Conservation (phyloP, 148 eudicot species). For the Selenicereus undatus region DNA sequence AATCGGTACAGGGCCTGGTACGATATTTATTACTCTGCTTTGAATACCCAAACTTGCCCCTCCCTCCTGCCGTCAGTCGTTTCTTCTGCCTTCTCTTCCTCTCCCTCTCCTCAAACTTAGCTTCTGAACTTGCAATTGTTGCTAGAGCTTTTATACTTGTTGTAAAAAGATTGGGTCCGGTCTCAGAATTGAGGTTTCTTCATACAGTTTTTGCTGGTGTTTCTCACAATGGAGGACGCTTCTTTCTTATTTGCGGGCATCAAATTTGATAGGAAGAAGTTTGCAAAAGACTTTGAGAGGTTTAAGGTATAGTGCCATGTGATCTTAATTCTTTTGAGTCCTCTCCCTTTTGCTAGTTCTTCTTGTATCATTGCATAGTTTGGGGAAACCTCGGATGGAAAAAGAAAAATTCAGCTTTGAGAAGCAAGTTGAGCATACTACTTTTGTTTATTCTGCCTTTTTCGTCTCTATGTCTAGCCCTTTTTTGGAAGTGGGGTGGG, state of each 20-base stretch:
- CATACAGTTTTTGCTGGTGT: neutral
- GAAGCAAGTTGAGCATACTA: no score
- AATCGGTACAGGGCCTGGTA: no score
- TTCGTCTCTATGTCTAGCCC: no score
- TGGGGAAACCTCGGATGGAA: no score
- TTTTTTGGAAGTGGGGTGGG: no score
- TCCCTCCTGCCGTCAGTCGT: no score
- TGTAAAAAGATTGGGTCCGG: no score
- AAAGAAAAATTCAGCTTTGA: neutral
- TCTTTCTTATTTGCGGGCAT: constrained; percentile 81
- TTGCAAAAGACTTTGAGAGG: constrained; percentile 57
- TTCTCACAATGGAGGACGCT: constrained; percentile 44
- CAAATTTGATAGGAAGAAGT: constrained; percentile 59
- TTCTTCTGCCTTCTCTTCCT: neutral
- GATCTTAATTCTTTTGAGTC: neutral
- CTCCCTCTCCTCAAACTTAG: neutral
- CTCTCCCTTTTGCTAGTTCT: neutral
- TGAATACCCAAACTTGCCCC: no score
- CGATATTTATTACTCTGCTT: no score
- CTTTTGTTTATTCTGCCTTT: no score
- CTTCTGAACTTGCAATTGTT: no score
- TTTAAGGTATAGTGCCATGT: constrained; percentile 50
- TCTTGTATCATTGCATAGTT: neutral
- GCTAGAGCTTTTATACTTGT: no score
- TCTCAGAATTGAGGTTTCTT: neutral